Evolutionary conservation across 805 yeast genomes (phyloP).

Genomic region (Vanderwaltozyma polyspora): DNA sequence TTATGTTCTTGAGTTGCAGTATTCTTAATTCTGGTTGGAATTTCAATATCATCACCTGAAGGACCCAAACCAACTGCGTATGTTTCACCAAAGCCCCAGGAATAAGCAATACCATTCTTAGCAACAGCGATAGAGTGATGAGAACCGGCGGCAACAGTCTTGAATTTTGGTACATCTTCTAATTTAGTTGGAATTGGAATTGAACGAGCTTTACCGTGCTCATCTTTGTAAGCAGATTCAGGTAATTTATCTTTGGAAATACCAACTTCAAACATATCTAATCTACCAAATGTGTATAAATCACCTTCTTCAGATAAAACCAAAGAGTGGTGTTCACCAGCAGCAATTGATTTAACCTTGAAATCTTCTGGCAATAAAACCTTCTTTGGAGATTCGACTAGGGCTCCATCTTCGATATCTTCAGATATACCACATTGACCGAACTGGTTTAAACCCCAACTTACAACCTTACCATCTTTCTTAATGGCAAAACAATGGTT

Average conservation of each 20-base stretch:
- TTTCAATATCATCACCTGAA: conserved; percentile 70
- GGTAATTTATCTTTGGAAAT: conserved; percentile 58
- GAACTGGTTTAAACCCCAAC: conserved; percentile 96
- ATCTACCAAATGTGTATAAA: conserved; percentile 78
- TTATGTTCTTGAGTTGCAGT: conserved; percentile 82
- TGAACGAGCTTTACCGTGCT: conserved; percentile 68
- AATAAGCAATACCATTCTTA: conserved; percentile 69
- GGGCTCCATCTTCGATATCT: conserved; percentile 74
- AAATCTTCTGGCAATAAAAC: conserved; percentile 54
- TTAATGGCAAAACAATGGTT: conserved; percentile 92
- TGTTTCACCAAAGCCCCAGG: conserved; percentile 98
- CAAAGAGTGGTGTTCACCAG: conserved; percentile 91
- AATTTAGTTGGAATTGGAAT: conserved; percentile 77
- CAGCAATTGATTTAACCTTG: conserved; percentile 52
- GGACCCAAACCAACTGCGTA: conserved; percentile 95
- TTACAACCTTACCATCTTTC: conserved; percentile 51
- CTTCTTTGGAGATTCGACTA: conserved; percentile 65
- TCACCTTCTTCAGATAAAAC: conserved; percentile 66
- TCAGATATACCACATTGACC: conserved; percentile 89
- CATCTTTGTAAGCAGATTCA: conserved; percentile 59
- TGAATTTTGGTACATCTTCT: conserved; percentile 43
- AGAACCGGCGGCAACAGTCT: conserved; percentile 67
- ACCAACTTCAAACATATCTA: conserved; percentile 90
- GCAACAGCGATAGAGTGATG: conserved; percentile 88
- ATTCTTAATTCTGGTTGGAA: conserved; percentile 81